phyloP scores from a whole-genome alignment of 148 eudicot genomes.

The Cornus controversa region DNA sequence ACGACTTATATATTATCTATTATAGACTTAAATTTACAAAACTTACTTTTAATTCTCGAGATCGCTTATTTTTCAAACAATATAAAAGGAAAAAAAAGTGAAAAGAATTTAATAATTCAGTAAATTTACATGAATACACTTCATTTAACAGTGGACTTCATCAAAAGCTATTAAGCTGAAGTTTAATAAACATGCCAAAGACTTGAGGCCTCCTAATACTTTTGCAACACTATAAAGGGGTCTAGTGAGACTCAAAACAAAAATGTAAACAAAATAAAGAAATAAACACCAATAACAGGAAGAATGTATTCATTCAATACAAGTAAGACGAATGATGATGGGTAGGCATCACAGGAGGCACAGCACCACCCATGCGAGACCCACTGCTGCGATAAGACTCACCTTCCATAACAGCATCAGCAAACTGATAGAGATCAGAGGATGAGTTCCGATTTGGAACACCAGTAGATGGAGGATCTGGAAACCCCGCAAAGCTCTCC shows the following conservation, averaged over 20 bases:
- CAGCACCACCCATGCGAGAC: constrained; percentile 20
- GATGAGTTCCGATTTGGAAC: constrained; percentile 21
- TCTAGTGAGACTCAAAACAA: not conserved
- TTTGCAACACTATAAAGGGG: not conserved
- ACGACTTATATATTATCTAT: too few relatives aligned
- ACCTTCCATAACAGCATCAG: constrained; percentile 35
- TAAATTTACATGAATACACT: too few relatives aligned
- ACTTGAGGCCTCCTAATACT: not conserved
- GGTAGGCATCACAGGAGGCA: constrained; percentile 2
- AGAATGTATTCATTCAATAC: constrained; percentile 8
- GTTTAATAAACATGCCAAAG: too few relatives aligned
- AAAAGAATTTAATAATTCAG: too few relatives aligned
- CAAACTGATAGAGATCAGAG: constrained; percentile 52
- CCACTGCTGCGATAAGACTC: constrained; percentile 14
- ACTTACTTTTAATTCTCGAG: too few relatives aligned
- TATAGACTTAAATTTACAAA: too few relatives aligned
- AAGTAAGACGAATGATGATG: constrained; percentile 14
- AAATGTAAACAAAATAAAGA: too few relatives aligned
- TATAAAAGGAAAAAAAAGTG: too few relatives aligned
- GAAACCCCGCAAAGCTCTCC: constrained; percentile 27
- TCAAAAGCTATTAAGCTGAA: too few relatives aligned
- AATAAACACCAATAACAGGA: not conserved
- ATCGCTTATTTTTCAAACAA: too few relatives aligned
- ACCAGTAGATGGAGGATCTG: constrained; percentile 16
- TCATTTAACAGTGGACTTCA: too few relatives aligned